Percentiles rank a stretch among this genome's conserved stretches.
Evolutionary conservation across 768 basidiomycete genomes (phyloP).

Genomic region (Naganishia onofrii): DNA sequence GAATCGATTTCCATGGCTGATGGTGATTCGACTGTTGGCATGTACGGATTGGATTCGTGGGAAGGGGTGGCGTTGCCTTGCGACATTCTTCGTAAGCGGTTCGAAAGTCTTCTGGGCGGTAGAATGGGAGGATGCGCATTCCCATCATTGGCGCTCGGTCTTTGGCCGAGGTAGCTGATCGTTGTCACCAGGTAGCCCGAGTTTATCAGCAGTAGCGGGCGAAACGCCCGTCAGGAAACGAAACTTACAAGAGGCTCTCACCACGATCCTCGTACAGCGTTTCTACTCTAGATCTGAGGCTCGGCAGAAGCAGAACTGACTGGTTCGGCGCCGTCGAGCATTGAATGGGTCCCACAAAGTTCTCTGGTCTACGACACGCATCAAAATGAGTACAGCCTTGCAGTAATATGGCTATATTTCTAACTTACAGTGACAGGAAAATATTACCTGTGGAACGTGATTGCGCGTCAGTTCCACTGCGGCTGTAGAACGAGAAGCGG

Average conservation of each 20-base stretch:
- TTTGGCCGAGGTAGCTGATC: conserved; percentile 28
- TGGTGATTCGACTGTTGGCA: conserved; percentile 10
- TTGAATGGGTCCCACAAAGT: conserved; percentile 28
- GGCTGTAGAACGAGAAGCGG: neutral
- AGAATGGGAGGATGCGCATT: conserved; percentile 18
- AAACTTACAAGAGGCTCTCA: conserved; percentile 26
- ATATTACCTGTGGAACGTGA: conserved; percentile 16
- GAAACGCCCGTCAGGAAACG: neutral
- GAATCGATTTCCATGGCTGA: conserved; percentile 30
- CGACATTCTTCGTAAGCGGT: conserved; percentile 26
- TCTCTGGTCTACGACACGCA: conserved; percentile 3
- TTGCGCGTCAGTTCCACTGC: neutral
- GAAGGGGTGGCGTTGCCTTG: neutral
- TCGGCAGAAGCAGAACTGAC: conserved; percentile 24
- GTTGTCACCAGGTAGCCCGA: neutral
- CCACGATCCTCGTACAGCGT: conserved; percentile 24
- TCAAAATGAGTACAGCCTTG: neutral
- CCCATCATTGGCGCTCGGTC: neutral
- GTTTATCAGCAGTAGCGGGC: neutral
- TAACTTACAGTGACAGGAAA: conserved; percentile 24
- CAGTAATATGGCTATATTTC: too few species aligned
- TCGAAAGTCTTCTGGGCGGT: conserved; percentile 25
- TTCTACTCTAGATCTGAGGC: conserved; percentile 16
- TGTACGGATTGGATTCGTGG: neutral
- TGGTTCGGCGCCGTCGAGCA: conserved; percentile 28